These are phyloP conservation scores for Friedmanniomyces simplex DNA, from an alignment of 495 filamentous ascomycete genomes.

Conservation along the genomic window DNA sequence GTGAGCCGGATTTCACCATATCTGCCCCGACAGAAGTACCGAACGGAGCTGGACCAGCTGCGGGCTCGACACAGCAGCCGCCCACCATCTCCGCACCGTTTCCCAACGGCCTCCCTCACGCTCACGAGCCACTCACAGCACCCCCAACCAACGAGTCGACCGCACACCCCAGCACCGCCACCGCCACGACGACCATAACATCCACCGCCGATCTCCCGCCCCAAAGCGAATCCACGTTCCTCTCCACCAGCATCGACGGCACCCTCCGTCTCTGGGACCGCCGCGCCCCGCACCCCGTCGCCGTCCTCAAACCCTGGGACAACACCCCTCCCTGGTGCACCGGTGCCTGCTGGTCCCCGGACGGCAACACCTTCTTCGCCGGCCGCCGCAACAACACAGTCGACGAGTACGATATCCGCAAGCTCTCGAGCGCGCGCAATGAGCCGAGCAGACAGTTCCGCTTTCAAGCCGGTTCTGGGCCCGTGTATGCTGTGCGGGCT, in stretches of 20 bases:
- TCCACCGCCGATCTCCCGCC: slow-evolving; percentile 19
- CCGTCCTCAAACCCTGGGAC: slow-evolving; percentile 57
- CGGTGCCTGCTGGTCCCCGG: slow-evolving; percentile 92
- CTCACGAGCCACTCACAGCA: slow-evolving; percentile 10
- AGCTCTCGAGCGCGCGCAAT: slow-evolving; percentile 42
- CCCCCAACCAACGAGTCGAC: slow-evolving; percentile 13
- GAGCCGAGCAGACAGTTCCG: slow-evolving; percentile 72
- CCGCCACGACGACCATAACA: slow-evolving; percentile 23
- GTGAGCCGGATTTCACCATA: neutral
- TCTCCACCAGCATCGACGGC: slow-evolving; percentile 80
- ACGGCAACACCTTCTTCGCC: slow-evolving; percentile 91
- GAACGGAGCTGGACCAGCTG: neutral
- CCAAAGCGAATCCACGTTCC: slow-evolving; percentile 59
- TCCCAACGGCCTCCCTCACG: slow-evolving; percentile 14
- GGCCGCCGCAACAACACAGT: slow-evolving; percentile 89
- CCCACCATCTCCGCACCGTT: neutral
- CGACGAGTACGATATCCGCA: slow-evolving; percentile 85
- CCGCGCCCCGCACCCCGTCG: slow-evolving; percentile 62
- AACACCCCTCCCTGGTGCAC: slow-evolving; percentile 94
- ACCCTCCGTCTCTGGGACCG: slow-evolving; percentile 87
- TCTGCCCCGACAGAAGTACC: neutral
- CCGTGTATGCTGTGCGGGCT: slow-evolving; percentile 72
- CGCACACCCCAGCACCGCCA: slow-evolving; percentile 1
- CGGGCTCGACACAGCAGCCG: neutral
- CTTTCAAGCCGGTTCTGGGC: slow-evolving; percentile 79